Evolutionary conservation across 805 yeast genomes (phyloP).

Genomic region (Clavispora vitiphila): DNA sequence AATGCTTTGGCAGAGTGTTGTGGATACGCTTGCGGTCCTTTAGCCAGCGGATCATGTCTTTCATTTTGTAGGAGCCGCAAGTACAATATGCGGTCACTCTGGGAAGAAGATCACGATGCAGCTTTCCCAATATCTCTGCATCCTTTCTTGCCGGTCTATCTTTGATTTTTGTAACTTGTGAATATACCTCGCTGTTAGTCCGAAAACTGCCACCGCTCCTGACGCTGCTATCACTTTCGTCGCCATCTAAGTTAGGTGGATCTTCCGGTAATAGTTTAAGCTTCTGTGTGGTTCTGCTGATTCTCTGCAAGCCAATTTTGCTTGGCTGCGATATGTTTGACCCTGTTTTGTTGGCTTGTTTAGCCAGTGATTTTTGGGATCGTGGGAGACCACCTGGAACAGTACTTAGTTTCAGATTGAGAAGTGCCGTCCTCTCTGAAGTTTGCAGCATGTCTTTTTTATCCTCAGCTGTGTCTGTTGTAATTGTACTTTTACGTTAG

Average conservation of each 20-base stretch:
- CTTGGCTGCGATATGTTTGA: constrained; percentile 31
- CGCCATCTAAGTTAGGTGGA: constrained; percentile 20
- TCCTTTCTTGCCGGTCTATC: constrained; percentile 88
- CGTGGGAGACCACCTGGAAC: background rate
- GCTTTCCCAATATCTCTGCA: constrained; percentile 89
- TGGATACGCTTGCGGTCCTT: constrained; percentile 69
- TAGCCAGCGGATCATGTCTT: constrained; percentile 79
- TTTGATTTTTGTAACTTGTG: constrained; percentile 78
- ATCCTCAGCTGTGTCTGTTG: background rate
- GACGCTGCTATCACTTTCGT: constrained; percentile 15
- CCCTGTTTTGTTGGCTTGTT: constrained; percentile 20
- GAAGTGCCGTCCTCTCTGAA: constrained; percentile 3
- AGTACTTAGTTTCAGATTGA: background rate
- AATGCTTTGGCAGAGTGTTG: constrained; percentile 77
- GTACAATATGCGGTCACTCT: constrained; percentile 96
- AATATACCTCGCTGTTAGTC: constrained; percentile 54
- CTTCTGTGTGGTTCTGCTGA: constrained; percentile 70
- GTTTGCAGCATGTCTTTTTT: constrained; percentile 3
- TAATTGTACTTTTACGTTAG: background rate
- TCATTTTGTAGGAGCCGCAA: constrained; percentile 86
- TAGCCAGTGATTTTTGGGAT: background rate
- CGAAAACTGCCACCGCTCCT: constrained; percentile 28
- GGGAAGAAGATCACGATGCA: constrained; percentile 78
- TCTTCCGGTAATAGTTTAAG: constrained; percentile 67
- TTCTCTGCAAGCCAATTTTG: constrained; percentile 67